Percentiles rank a stretch among this genome's conserved stretches.
Evolutionary conservation across 1,284 basidiomycete genomes (phyloP).

Genomic region (Cryptococcus maquisensis): DNA sequence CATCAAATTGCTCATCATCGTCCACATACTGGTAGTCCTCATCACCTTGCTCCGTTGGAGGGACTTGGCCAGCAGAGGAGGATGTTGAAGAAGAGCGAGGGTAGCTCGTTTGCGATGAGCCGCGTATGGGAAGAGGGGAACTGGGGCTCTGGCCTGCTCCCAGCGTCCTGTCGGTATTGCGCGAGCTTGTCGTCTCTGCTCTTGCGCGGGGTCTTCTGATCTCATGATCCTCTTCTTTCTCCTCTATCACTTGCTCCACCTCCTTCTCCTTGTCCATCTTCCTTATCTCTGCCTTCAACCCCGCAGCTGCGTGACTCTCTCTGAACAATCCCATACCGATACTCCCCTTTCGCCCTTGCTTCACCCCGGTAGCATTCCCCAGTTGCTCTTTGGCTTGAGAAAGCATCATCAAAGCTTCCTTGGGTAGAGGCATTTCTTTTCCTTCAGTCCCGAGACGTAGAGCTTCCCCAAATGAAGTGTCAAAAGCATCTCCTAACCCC

Average conservation of each 20-base stretch:
- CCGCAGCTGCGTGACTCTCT: slow-evolving; percentile 28
- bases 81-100: slow-evolving; percentile 11
- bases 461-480: slow-evolving; percentile 43
- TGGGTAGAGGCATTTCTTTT: slow-evolving; percentile 41
- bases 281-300: too few species aligned
- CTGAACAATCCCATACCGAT: slow-evolving; percentile 51
- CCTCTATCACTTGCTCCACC: slow-evolving; percentile 5
- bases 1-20: slow-evolving; percentile 8
- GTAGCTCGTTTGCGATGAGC: slow-evolving; percentile 6
- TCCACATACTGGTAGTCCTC: slow-evolving; percentile 1
- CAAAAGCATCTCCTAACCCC: slow-evolving; percentile 41
- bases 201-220: not conserved
- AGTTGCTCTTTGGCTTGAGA: slow-evolving; percentile 43
- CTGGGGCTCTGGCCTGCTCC: not conserved
- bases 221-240: slow-evolving; percentile 3
- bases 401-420: slow-evolving; percentile 40
- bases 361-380: slow-evolving; percentile 25
- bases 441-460: slow-evolving; percentile 35
- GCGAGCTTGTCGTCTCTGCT: slow-evolving; percentile 7
- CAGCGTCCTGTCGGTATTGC: not conserved
- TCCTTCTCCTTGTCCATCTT: slow-evolving; percentile 4
- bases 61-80: not conserved
- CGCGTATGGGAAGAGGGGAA: slow-evolving; percentile 12
- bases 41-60: not conserved
- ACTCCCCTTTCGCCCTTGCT: slow-evolving; percentile 48